Base-by-base conservation (phyloP, 352 stramenopile species). In the Globisporangium mamillatum region DNA sequence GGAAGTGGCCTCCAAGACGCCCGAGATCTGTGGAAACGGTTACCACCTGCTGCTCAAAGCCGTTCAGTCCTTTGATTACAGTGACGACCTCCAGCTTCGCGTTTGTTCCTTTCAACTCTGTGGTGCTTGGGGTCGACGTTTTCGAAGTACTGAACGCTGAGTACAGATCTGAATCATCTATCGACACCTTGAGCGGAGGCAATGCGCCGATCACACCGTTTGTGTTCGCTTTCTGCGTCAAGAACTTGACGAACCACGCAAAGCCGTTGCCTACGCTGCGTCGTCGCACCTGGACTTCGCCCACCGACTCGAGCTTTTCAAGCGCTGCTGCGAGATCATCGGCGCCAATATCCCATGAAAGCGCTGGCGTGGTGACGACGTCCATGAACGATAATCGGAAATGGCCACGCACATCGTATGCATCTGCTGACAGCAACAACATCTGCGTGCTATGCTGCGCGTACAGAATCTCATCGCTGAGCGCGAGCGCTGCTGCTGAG, bases 41-140 rank as follows among this genome's bases (percentile, higher is more conserved):
- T 2, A 98, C 70, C 6, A 82, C 84, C 64, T 99, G 96, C 69
- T 98, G 90, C 38, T 98, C 94, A 62, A 88, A 98, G 5, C 97
- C 96, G 22, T 96, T 93, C 71, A 94, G 97, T 10, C 84, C 89
- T 20, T 90, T 75, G 5, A 98, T 88, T 41, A 96, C 78, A 2
- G 91, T 93, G 6, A 78, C 75, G 20, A 94, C 81, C 12, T 86
- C 76, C 12, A 98, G 56, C 55, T 79, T 81, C 3, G 85, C 91
- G 58, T 81, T 84, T 8, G 87, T 97, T 10, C 93, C 94, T 14
- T 66, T 86, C 20, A 98, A 63, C 1, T 81, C 75, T 1, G 72
- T 60, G 2, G 55, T 86, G 10, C 68, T 64, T 2, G 62, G 50
- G 0, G 72, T 69, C 22, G 73, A 73, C 9, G 50, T 71, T 64